Base-by-base conservation (phyloP, 1,139 yeast genomes). In the Nakaseomyces sp. region DNA sequence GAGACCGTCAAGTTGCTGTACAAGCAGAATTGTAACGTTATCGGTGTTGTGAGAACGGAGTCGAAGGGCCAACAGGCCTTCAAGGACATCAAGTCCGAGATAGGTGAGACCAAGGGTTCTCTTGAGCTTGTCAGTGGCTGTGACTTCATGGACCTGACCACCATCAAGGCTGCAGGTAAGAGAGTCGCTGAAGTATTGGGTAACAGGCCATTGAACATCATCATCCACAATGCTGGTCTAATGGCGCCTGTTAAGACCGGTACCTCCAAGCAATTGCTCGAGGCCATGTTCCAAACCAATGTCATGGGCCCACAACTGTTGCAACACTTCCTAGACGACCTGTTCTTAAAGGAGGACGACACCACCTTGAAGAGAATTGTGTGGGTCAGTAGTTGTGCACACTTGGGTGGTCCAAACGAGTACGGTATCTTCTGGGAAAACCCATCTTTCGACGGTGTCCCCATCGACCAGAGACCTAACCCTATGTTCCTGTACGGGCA, bases 151-250 rank as follows among this genome's bases (percentile, higher is more conserved):
- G 79, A 76, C 51, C 63, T 77, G 45, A 52, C 65, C 9, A 63
- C 72, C 0, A 62, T 76, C 42, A 68, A 65, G 47, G 67, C 69
- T 2, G 74, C 70, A 2, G 70, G 64, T 13, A 54, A 58, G 10
- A 54, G 64, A 33, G 59, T 74, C 43, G 50, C 62, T 37, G 47
- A 42, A 3, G 18, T 40, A 3, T 38, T 57, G 5, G 43, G 45
- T 4, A 45, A 44, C 48, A 26, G 48, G 26, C 52, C 55, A 13
- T 49, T 74, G 25, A 73, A 73, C 49, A 62, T 71, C 12, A 65
- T 72, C 13, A 66, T 74, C 40, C 72, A 73, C 51, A 74, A 75
- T 58, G 79, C 79, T 1, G 78, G 81, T 37, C 66, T 75, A 13
- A 73, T 71, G 71, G 57, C 61, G 15, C 70, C 74, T 1, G 66